Evolutionary conservation across 73 alveolate genomes (phyloP), one percentile per base, ranked within the genome.

Genomic region (Paramecium pentaurelia): DNA sequence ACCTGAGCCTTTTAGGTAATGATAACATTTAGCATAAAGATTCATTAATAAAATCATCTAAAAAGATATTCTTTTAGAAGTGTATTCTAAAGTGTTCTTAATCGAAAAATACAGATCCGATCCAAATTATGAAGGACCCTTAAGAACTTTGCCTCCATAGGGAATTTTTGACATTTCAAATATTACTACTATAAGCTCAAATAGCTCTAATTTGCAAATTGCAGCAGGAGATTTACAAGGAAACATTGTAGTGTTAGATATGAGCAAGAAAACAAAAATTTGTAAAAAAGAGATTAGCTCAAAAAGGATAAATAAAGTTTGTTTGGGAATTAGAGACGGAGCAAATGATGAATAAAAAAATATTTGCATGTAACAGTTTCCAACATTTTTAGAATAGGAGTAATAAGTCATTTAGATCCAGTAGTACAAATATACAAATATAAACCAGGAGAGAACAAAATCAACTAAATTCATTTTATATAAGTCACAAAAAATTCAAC

Each of bases 41-140:
- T 89, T 89, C 68, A 89, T 89, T 27, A 89, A 89, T 71, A 71
- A 83, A 27, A 70, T 89, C 14, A 8, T 89, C 34, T 71, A 71
- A 47, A 83, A 54, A n/a, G 88, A 49, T 30, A 89, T 89, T 22
- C 84, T 89, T 11, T 49, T 34, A 2, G 80, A 89, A 32, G 84
- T 89, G 28, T 71, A 89, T 71, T 42, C 49, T 22, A 89, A 89
- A 51, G 58, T 89, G 9, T 71, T 71, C 77, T 84, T 58, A 73
- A 89, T 89, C 34, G 94, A 89, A 27, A 89, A 89, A 34, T 71
- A 89, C 44, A 89, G 88, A 73, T 71, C 92, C 1, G 94, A 89
- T 73, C 94, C 94, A 45, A 89, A 89, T 25, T 89, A 89, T 89
- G 94, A 89, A 59, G 94, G 94, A 25, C 51, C 80, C 18, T 89